A percentile compares a stretch with the other conserved stretches of the same genome.
These are phyloP conservation scores for Kluyveromyces siamensis DNA, from an alignment of 805 yeast species.

Conservation along the genomic window DNA sequence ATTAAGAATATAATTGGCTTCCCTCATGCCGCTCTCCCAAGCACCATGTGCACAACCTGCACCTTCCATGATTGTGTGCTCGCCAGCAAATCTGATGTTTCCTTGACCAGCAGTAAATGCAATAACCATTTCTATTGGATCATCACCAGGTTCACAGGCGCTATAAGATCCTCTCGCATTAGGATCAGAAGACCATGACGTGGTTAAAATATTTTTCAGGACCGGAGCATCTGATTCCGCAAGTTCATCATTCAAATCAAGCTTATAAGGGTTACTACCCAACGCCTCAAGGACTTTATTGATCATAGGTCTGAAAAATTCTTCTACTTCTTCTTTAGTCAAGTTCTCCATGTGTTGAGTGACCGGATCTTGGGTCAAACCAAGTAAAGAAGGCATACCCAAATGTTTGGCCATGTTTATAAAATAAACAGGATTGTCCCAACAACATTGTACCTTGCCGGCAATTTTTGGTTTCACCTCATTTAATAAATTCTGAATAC, in stretches of 20 bases:
- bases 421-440: conserved; percentile 54
- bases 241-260: background rate
- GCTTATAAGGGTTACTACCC: conserved; percentile 8
- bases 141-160: conserved; percentile 60
- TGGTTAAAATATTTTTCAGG: conserved; percentile 37
- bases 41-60: conserved; percentile 94
- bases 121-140: conserved; percentile 52
- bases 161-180: conserved; percentile 76
- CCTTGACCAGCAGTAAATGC: conserved; percentile 55
- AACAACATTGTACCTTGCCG: conserved; percentile 11
- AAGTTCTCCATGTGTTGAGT: conserved; percentile 49
- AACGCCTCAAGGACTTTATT: conserved; percentile 16
- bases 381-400: conserved; percentile 45
- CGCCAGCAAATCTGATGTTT: conserved; percentile 78
- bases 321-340: conserved; percentile 47
- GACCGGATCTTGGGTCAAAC: conserved; percentile 63
- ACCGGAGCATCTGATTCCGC: conserved; percentile 18
- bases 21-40: conserved; percentile 63
- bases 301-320: conserved; percentile 43
- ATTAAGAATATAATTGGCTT: conserved; percentile 34
- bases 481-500: conserved; percentile 11
- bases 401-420: conserved; percentile 48
- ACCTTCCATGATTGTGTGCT: conserved; percentile 78
- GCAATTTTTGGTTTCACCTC: conserved; percentile 3
- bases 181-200: conserved; percentile 77